These are phyloP conservation scores for Backusella sp. DNA, from an alignment of 192 early-diverging fungal species.

Conservation along the genomic window DNA sequence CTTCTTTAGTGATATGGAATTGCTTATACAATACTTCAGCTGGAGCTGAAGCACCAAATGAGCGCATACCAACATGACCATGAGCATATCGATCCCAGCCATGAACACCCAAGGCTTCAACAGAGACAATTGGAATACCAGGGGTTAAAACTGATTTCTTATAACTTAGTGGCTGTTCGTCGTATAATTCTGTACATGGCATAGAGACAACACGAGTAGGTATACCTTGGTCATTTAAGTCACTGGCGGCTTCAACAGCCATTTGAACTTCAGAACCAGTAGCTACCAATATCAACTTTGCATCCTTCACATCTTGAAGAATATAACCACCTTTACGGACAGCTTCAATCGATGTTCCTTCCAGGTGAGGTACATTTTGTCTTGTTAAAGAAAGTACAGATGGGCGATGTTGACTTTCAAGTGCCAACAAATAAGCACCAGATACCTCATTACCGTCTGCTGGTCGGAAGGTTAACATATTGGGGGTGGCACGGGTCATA, in stretches of 20 bases:
- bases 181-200: constrained; percentile 89
- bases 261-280: constrained; percentile 92
- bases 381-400: constrained; percentile 84
- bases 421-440: constrained; percentile 83
- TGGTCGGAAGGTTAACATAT: constrained; percentile 81
- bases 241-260: constrained; percentile 76
- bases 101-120: constrained; percentile 85
- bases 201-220: constrained; percentile 87
- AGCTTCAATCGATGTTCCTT: constrained; percentile 77
- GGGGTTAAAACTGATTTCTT: constrained; percentile 73
- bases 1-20: constrained; percentile 20
- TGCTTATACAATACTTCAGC: constrained; percentile 15
- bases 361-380: constrained; percentile 91
- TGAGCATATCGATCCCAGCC: constrained; percentile 95
- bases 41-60: constrained; percentile 72
- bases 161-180: constrained; percentile 82
- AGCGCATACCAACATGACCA: constrained; percentile 82
- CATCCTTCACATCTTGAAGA: constrained; percentile 55
- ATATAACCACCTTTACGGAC: constrained; percentile 84
- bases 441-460: constrained; percentile 94
- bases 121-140: constrained; percentile 81
- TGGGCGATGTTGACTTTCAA: constrained; percentile 64
- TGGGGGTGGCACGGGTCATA: constrained; percentile 82
- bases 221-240: not conserved
- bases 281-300: constrained; percentile 69